These are phyloP conservation scores for Monosporozyma aerobia DNA, from an alignment of 805 yeast species.

Conservation along the genomic window DNA sequence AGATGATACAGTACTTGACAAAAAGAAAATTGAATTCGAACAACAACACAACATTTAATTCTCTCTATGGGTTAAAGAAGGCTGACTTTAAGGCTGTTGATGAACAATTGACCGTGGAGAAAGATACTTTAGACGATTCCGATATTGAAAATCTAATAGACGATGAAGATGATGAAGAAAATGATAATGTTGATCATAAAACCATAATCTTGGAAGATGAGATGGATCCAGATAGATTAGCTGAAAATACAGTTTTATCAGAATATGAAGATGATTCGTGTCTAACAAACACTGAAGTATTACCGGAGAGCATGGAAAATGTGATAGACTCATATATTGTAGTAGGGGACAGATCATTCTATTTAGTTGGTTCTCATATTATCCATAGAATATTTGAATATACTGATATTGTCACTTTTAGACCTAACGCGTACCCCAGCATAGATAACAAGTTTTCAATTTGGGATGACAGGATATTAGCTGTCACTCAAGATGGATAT, in stretches of 20 bases:
- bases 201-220: not conserved
- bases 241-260: not conserved
- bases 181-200: not conserved
- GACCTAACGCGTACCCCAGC: not conserved
- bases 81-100: not conserved
- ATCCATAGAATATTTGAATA: not conserved
- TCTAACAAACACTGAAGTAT: not conserved
- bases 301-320: not conserved
- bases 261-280: not conserved
- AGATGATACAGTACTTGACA: not conserved
- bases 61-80: not conserved
- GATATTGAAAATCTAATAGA: constrained; percentile 1
- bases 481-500: not conserved
- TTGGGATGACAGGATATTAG: not conserved
- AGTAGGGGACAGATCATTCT: not conserved
- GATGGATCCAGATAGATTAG: not conserved
- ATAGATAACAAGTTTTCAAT: not conserved
- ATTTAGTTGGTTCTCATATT: not conserved
- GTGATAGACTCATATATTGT: not conserved
- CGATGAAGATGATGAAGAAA: not conserved
- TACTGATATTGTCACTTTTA: not conserved
- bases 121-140: not conserved
- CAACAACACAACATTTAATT: not conserved
- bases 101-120: not conserved
- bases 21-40: not conserved